Evolutionary conservation across 2,329 filamentous ascomycete species (phyloP), one percentile per base, ranked within the genome.

Genomic region (Lachnellula arida): DNA sequence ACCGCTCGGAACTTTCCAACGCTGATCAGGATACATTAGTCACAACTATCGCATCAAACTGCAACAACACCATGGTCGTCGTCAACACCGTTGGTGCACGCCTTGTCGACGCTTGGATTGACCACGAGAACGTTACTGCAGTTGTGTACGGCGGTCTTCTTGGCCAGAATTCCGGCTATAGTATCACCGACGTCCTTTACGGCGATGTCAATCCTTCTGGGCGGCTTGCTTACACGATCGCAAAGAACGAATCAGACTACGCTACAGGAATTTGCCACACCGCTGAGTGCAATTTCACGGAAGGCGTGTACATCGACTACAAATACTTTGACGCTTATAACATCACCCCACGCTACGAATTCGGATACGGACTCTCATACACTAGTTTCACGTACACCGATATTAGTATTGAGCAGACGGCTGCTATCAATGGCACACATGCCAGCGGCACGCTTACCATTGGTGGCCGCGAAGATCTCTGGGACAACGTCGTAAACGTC

Each of bases 261-360:
- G 9, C 78, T 74, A 47, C 55, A 6, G 32, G 32, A 3, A 17
- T 61, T 12, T 60, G 75, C 58, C 69, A 81, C 66, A 81, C 86
- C 34, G 89, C 87, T 73, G 85, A 87, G 56, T 58, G 80, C 87
- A 63, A 89, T 65, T 95, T 91, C 67, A 75, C 77, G 7, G 89
- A 93, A 70, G 89, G 89, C 14, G 77, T 87, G 51, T 89, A 91
- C 70, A 90, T 94, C 66, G 89, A 93, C 72, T 89, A 90, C 74
- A 80, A 86, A 39, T 77, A 84, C 62, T 89, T 93, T 50, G 89
- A 94, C 73, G 78, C 50, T 22, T 70, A 75, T 49, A 74, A 81
- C 63, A 77, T 82, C 53, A 80, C 81, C 1, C 87, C 88, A 1
- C 80, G 88, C 58, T 93, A 85, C 72, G 88, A 91, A 67, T 94